A percentile compares a stretch with the other conserved stretches of the same genome.
phyloP scores from a whole-genome alignment of 495 filamentous ascomycete species.

The Neurospora sp. region DNA sequence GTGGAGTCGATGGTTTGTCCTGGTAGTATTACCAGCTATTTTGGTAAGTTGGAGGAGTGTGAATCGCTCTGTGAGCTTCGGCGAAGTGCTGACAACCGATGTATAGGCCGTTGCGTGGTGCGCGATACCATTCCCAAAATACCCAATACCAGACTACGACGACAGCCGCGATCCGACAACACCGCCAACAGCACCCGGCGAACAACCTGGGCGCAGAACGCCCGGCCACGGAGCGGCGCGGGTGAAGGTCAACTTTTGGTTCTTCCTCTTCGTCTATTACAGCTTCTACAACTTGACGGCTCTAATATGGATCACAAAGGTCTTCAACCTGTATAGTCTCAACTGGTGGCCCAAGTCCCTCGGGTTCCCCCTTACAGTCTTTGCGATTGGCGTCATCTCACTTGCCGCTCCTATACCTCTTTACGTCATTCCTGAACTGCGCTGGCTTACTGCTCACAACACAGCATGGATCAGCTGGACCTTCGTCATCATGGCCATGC shows the following conservation, averaged over 20 bases:
- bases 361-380: constrained; percentile 48
- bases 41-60: constrained; percentile 35
- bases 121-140: constrained; percentile 53
- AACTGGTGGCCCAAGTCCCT: constrained; percentile 54
- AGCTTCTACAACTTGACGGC: constrained; percentile 54
- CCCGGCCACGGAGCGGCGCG: constrained; percentile 51
- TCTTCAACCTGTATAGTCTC: constrained; percentile 57
- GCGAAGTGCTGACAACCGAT: background rate
- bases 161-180: constrained; percentile 10
- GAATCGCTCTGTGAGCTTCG: background rate
- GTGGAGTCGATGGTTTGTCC: constrained; percentile 46
- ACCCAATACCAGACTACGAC: constrained; percentile 33
- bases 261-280: constrained; percentile 57
- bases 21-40: constrained; percentile 46
- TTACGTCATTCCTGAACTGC: constrained; percentile 40
- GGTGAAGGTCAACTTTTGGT: constrained; percentile 57
- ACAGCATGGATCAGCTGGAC: constrained; percentile 55
- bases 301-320: constrained; percentile 56
- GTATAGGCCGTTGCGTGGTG: constrained; percentile 50
- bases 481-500: constrained; percentile 54
- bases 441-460: constrained; percentile 44
- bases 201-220: constrained; percentile 22
- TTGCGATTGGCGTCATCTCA: constrained; percentile 43
- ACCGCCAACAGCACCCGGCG: constrained; percentile 15
- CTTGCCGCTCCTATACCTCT: constrained; percentile 45